Base-by-base conservation (phyloP, 352 stramenopile genomes). In the Phytophthora brassicae region DNA sequence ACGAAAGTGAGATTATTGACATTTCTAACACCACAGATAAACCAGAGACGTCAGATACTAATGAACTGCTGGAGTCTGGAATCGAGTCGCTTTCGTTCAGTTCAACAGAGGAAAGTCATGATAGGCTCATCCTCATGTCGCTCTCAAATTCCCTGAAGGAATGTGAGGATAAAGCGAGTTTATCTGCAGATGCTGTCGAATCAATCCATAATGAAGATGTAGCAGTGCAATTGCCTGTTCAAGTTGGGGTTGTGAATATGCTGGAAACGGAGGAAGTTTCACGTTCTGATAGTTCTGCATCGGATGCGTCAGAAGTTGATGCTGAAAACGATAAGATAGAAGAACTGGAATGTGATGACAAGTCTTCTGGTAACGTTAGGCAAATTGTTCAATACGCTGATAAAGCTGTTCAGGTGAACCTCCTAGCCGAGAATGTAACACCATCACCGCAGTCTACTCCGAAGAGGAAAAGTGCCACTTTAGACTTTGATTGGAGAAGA, bases 371-470 rank as follows among this genome's bases (percentile, higher is more conserved):
- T 24, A 24, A 44, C 14, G n/a, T n/a, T n/a, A n/a, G n/a, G n/a
- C 38, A 4, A 44, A 22, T 17, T 20, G 12, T 44, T 22, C 8
- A 48, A 46, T 55, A 36, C 41, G 57, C 51, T n/a, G 63, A 75
- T 31, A 72, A 64, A 50, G 58, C 67, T 23, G 44, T 64, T 33
- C 67, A 72, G 51, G 63, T 75, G 7, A 22, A 66, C 26, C 8
- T 42, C 39, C 20, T 19, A 16, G 22, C 28, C 1, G n/a, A 45
- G 11, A 35, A 28, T 23, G 29, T n/a, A 9, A 8, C 20, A 19
- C 22, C n/a, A n/a, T n/a, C n/a, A n/a, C n/a, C 47, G 14, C 8
- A 13, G 31, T 14, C 13, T 22, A 29, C 23, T 16, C 16, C 20
- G 4, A 22, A 9, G 3, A 14, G 14, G 16, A 14, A 9, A 35